Percentiles rank a stretch among this genome's conserved stretches.
phyloP scores from a whole-genome alignment of 768 basidiomycete genomes.

The Boletus sensibilis region DNA sequence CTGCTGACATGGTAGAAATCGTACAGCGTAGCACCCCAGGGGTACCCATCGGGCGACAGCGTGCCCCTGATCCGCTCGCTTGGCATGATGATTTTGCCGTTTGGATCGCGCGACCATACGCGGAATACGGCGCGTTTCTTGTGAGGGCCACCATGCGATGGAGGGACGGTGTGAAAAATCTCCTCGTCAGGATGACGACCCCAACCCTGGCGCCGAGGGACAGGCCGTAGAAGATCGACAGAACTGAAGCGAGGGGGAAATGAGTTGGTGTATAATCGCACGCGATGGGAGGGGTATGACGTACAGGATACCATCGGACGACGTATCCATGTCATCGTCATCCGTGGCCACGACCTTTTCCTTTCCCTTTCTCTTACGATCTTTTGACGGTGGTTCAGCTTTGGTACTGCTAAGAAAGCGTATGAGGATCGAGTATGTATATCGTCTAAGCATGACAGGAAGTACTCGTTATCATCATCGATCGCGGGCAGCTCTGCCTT shows the following conservation, averaged over 20 bases:
- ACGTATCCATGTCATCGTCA: neutral
- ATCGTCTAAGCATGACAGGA: neutral
- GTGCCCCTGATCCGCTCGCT: slow-evolving; percentile 9
- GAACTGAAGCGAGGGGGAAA: neutral
- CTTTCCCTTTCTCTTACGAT: neutral
- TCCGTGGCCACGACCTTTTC: neutral
- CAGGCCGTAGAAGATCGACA: neutral
- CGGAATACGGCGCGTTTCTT: slow-evolving; percentile 23
- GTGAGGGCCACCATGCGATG: neutral
- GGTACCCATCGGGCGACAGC: slow-evolving; percentile 18
- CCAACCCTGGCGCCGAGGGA: slow-evolving; percentile 1
- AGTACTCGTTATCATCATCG: neutral
- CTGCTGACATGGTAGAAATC: slow-evolving; percentile 23
- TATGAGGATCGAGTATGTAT: neutral
- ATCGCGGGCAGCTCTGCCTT: neutral
- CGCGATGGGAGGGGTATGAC: neutral
- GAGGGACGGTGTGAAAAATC: neutral
- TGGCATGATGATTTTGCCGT: slow-evolving; percentile 9
- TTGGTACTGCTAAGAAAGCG: neutral
- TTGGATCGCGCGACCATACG: slow-evolving; percentile 26
- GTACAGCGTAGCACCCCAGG: slow-evolving; percentile 30
- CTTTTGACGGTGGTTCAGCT: neutral
- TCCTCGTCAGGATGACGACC: slow-evolving; percentile 5
- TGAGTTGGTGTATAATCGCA: neutral
- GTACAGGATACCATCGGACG: neutral